Percentiles rank a stretch among this genome's conserved stretches.
These are phyloP conservation scores for Holtermannia corniformis DNA, from an alignment of 768 basidiomycete genomes.

Conservation along the genomic window DNA sequence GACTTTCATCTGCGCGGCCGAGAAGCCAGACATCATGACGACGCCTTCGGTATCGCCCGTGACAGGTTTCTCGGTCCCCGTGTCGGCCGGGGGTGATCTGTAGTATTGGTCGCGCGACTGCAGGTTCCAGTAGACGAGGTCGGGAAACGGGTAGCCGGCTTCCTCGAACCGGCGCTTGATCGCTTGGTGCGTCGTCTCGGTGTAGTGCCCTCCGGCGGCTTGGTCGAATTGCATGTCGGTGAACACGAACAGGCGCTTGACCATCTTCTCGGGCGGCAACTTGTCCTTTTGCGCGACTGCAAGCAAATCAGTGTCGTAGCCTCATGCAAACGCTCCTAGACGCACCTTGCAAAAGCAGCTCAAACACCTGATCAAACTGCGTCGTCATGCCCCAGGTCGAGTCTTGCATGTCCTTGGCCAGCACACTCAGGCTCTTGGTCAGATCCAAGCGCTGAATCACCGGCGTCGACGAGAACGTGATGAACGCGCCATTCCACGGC, in stretches of 20 bases:
- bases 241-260: slow-evolving; percentile 66
- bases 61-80: slow-evolving; percentile 46
- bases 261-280: slow-evolving; percentile 60
- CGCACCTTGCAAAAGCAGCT: slow-evolving; percentile 43
- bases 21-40: slow-evolving; percentile 62
- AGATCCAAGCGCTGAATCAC: slow-evolving; percentile 49
- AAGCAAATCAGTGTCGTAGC: slow-evolving; percentile 52
- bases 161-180: slow-evolving; percentile 51
- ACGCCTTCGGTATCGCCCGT: slow-evolving; percentile 53
- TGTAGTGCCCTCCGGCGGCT: slow-evolving; percentile 10
- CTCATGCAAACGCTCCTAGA: neutral
- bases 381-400: slow-evolving; percentile 54
- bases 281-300: slow-evolving; percentile 53
- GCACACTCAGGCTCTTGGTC: slow-evolving; percentile 22
- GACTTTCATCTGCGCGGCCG: slow-evolving; percentile 59
- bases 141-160: slow-evolving; percentile 62
- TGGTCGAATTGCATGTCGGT: slow-evolving; percentile 69
- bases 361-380: slow-evolving; percentile 51
- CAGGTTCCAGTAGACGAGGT: slow-evolving; percentile 67
- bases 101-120: neutral
- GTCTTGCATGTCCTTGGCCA: slow-evolving; percentile 41
- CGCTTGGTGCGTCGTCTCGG: slow-evolving; percentile 57
- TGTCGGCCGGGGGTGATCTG: slow-evolving; percentile 5
- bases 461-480: slow-evolving; percentile 56
- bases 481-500: slow-evolving; percentile 58